These are phyloP conservation scores for Candida coquimbonensis DNA, from an alignment of 805 yeast genomes.

Conservation along the genomic window DNA sequence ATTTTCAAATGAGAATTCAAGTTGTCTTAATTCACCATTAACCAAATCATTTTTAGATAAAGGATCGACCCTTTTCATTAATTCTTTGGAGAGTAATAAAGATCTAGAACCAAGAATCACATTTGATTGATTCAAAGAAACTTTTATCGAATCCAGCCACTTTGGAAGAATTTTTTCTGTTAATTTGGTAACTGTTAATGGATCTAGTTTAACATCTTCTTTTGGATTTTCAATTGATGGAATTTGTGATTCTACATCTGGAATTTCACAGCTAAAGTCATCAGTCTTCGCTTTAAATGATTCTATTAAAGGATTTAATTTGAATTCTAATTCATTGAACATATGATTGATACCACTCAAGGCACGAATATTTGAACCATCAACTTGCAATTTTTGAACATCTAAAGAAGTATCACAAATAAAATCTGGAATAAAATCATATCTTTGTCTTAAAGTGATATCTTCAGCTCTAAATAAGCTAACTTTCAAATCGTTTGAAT, in stretches of 20 bases:
- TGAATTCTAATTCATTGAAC: conserved; percentile 13
- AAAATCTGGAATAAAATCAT: conserved; percentile 12
- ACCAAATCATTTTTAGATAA: conserved; percentile 34
- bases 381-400: conserved; percentile 15
- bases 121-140: conserved; percentile 13
- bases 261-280: conserved; percentile 1
- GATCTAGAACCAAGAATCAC: conserved; percentile 36
- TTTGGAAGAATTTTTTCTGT: conserved; percentile 18
- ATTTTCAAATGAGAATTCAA: conserved; percentile 22
- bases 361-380: conserved; percentile 23
- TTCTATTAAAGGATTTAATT: conserved; percentile 6
- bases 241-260: not conserved
- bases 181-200: conserved; percentile 1
- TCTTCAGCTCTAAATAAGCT: conserved; percentile 11
- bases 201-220: conserved; percentile 1
- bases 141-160: conserved; percentile 13
- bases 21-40: conserved; percentile 31
- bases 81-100: conserved; percentile 33
- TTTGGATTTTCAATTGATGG: not conserved
- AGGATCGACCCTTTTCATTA: conserved; percentile 25
- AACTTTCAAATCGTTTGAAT: conserved; percentile 6
- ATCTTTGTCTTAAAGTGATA: conserved; percentile 9
- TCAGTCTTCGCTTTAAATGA: not conserved
- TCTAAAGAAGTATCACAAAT: not conserved
- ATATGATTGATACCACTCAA: conserved; percentile 25